Evolutionary conservation across 1,284 basidiomycete species (phyloP).

Genomic region (Cutaneotrichosporon cyanovorans): DNA sequence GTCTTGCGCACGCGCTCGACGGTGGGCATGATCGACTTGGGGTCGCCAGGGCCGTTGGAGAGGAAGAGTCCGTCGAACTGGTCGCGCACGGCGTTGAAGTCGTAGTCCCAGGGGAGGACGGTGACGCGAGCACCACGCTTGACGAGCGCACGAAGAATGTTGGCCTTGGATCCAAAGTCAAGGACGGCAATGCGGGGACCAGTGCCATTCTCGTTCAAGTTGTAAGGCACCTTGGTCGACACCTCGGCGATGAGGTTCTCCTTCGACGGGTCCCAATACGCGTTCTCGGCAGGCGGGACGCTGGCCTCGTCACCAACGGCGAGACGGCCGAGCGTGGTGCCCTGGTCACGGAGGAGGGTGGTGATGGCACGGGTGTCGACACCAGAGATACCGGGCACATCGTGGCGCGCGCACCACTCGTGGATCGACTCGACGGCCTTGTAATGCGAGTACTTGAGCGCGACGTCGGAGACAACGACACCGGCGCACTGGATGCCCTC

Average conservation of each 20-base stretch:
- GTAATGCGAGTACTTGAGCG: conserved; percentile 92
- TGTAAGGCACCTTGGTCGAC: conserved; percentile 78
- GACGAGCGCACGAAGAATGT: conserved; percentile 87
- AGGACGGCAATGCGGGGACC: conserved; percentile 88
- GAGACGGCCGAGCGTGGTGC: conserved; percentile 89
- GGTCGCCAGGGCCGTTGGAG: conserved; percentile 94
- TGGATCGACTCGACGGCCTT: conserved; percentile 86
- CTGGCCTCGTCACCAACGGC: conserved; percentile 68
- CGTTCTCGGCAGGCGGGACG: conserved; percentile 55
- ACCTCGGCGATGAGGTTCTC: conserved; percentile 92
- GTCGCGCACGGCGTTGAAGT: conserved; percentile 85
- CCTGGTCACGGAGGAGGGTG: conserved; percentile 85
- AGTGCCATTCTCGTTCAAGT: conserved; percentile 70
- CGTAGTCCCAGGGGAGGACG: conserved; percentile 93
- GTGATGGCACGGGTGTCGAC: conserved; percentile 98
- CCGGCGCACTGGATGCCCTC: conserved; percentile 82
- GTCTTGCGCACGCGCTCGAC: conserved; percentile 71
- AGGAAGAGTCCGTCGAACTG: conserved; percentile 93
- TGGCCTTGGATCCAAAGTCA: conserved; percentile 96
- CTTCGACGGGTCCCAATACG: conserved; percentile 85
- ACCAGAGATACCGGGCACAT: conserved; percentile 88
- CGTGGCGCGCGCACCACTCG: conserved; percentile 85
- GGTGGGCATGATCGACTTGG: conserved; percentile 79
- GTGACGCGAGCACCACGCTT: conserved; percentile 86
- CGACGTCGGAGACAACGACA: conserved; percentile 88